Evolutionary conservation across 2,329 filamentous ascomycete genomes (phyloP).

Genomic region (Microsporum canis): DNA sequence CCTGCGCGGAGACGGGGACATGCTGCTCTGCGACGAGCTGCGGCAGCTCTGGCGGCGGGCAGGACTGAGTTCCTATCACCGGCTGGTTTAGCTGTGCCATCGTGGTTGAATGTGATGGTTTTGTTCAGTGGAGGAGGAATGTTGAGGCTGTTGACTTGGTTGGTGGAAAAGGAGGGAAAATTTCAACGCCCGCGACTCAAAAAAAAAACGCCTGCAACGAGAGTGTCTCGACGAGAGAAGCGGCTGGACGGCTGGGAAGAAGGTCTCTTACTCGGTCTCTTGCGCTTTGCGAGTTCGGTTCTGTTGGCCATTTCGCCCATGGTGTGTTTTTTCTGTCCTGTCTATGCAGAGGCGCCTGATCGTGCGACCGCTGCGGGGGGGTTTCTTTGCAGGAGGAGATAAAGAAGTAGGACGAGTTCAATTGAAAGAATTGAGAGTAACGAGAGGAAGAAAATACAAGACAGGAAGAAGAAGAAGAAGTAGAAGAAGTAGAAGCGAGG

Average conservation of each 20-base stretch:
- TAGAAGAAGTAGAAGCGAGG: not conserved
- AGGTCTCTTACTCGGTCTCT: slow-evolving; percentile 11
- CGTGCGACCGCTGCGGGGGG: not conserved
- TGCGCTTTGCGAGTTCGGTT: slow-evolving; percentile 10
- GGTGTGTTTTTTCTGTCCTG: not conserved
- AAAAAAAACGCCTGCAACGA: not conserved
- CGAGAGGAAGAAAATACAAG: not conserved
- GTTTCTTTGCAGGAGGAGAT: not conserved
- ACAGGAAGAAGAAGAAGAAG: not conserved
- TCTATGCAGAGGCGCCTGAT: not conserved
- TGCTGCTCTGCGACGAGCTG: slow-evolving; percentile 91
- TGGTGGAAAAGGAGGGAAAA: no score
- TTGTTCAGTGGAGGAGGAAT: not conserved
- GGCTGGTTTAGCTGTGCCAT: slow-evolving; percentile 15
- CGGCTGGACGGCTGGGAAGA: not conserved
- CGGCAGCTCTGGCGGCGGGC: slow-evolving; percentile 80
- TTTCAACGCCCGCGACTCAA: no score
- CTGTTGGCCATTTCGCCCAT: slow-evolving; percentile 2
- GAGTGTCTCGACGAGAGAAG: not conserved
- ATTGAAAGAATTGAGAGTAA: not conserved
- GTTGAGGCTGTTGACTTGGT: not conserved
- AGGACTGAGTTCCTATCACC: slow-evolving; percentile 71
- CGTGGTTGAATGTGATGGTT: not conserved
- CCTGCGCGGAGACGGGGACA: slow-evolving; percentile 65
- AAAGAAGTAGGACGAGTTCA: not conserved